Evolutionary conservation across 805 yeast genomes (phyloP), one percentile per base, ranked within the genome.

Genomic region (Kazachstania viticola): DNA sequence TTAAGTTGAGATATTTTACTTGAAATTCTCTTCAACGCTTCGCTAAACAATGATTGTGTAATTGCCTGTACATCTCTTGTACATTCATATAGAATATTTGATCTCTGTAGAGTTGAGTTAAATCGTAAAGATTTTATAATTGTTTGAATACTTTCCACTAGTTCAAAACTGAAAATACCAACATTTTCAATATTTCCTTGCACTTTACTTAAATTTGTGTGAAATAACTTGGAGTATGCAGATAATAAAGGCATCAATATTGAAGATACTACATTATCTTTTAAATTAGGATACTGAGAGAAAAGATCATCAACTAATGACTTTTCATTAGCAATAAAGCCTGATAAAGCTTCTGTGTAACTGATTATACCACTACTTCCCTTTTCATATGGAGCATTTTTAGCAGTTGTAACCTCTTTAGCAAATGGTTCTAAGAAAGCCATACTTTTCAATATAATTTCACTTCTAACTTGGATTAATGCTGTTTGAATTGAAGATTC

Each of bases 301-400:
- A 56, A 63, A 4, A 71, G 45, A 34, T 65, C 70, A 27, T 61
- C 54, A 27, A 69, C 40, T 34, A 75, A 53, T 4, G 67, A 63
- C 32, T 56, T 48, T 44, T 75, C 80, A 31, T 65, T 65, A n/a
- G 64, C 58, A 14, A 75, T 59, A 30, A 65, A 58, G 5, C 65
- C 64, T 15, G 66, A 47, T 5, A 75, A 46, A 2, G 74, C 77
- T 27, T 66, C 69, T 8, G 72, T 64, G 48, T 73, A 77, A 27
- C 54, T 53, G 8, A 57, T 58, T 21, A 79, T 65, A 7, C 83
- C 79, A 51, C 67, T 73, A 31, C 69, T 65, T 4, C 75, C 82
- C 49, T 64, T 71, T 48, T 70, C 75, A 52, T 70, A 80, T 1
- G 72, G 79, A 9, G 59, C 63, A 37, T 60, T 65, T 26, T 50